A percentile compares a stretch with the other conserved stretches of the same genome.
Conservation (phyloP, 2,329 filamentous ascomycete genomes). For the Plectosphaerella plurivora region DNA sequence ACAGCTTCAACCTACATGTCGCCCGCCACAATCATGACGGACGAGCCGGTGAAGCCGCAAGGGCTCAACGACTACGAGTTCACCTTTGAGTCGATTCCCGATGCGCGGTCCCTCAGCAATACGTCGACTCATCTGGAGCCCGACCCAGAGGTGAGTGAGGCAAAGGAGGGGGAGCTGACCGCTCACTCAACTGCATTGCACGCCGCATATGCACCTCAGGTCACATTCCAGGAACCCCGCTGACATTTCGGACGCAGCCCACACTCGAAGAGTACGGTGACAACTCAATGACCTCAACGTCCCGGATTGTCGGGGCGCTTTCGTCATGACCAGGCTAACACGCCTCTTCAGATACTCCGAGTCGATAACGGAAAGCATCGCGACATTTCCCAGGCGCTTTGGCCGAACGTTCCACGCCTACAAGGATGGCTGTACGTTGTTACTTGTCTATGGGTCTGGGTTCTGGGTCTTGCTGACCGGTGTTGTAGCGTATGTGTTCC, state of each 20-base stretch:
- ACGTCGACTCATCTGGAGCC: slow-evolving; percentile 8
- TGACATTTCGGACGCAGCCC: not conserved
- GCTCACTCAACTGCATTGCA: not conserved
- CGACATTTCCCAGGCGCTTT: slow-evolving; percentile 35
- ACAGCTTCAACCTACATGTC: not conserved
- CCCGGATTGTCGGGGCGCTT: not conserved
- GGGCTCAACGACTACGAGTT: slow-evolving; percentile 10
- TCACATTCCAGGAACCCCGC: not conserved
- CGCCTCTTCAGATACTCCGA: slow-evolving; percentile 18
- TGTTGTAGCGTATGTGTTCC: slow-evolving; percentile 37
- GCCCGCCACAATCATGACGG: not conserved
- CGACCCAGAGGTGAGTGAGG: slow-evolving; percentile 11
- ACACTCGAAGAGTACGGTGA: not conserved
- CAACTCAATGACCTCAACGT: not conserved
- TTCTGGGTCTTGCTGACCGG: not conserved
- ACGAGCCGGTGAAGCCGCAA: slow-evolving; percentile 4
- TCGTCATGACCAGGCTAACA: not conserved
- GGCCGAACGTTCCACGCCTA: slow-evolving; percentile 45
- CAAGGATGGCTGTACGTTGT: slow-evolving; percentile 37
- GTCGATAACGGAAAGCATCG: slow-evolving; percentile 36
- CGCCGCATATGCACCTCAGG: not conserved
- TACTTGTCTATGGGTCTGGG: not conserved
- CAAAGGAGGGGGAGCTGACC: not conserved
- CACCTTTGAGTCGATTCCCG: slow-evolving; percentile 12
- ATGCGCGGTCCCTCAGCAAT: slow-evolving; percentile 12